Base-by-base conservation (phyloP, 257 asterid species). In the Apocynum venetum region DNA sequence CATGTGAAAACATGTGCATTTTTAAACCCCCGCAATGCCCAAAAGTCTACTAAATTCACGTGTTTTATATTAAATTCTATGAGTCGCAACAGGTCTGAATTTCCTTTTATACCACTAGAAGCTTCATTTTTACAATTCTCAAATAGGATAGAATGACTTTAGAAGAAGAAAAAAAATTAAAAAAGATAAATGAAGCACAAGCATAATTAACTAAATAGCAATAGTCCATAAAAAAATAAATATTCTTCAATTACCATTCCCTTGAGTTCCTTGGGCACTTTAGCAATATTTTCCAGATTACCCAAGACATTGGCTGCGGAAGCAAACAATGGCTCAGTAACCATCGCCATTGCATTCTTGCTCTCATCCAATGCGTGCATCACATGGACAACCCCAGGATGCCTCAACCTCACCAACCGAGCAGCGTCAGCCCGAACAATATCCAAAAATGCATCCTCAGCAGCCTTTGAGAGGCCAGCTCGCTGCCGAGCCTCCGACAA, bases 321-420 rank as follows among this genome's bases (percentile, higher is more conserved):
- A 36, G 98, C 92, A 83, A 96, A 96, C 73, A 96, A 85, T 8
- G 99, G 99, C 78, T 96, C 99, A 31, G 99, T 93, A 81, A 91
- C 99, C 96, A 96, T 91, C 11, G 98, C 96, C 99, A 96, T 91
- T 13, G 93, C 87, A 72, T 77, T 91, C 88, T 96, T 93, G 80
- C 94, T 93, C 94, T 96, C 98, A 83, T 96, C 99, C 71, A 96
- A 84, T 38, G 95, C 97, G 76, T 91, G 97, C 56, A 96, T 96
- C 74, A 96, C 98, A 82, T 93, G 99, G 47, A 96, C 98, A 59
- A 96, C 98, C 43, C 99, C 99, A 41, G 99, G 99, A 82, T 96
- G 99, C 87, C 99, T 88, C 89, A 96, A 86, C 89, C 99, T 84
- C 44, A 96, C 98, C 63, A 96, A 84, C 40, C 97, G 87, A n/a